phyloP scores from a whole-genome alignment of 2,329 filamentous ascomycete species.

The Aspergillus jensenii region DNA sequence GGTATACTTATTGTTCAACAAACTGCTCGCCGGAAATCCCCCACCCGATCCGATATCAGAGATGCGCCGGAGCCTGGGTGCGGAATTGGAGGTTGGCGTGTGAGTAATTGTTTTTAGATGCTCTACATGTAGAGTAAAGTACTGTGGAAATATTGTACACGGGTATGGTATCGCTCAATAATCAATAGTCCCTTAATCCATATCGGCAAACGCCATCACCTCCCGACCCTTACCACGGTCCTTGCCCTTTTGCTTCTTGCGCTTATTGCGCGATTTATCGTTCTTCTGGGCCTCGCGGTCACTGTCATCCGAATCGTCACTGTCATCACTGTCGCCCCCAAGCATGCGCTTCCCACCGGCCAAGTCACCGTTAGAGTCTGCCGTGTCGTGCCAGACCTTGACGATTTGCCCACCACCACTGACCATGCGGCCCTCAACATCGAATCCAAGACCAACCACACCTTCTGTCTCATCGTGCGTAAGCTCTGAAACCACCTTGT shows the following conservation, averaged over 20 bases:
- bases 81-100: neutral
- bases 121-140: neutral
- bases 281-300: conserved; percentile 45
- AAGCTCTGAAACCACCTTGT: conserved; percentile 68
- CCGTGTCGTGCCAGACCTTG: conserved; percentile 83
- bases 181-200: conserved; percentile 36
- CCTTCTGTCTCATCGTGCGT: conserved; percentile 85
- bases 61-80: neutral
- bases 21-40: conserved; percentile 3
- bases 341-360: conserved; percentile 34
- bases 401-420: conserved; percentile 82
- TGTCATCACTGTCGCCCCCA: conserved; percentile 44
- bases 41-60: neutral
- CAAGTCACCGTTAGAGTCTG: conserved; percentile 49
- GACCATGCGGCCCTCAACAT: conserved; percentile 81
- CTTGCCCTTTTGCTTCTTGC: conserved; percentile 47
- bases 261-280: conserved; percentile 48
- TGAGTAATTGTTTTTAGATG: neutral
- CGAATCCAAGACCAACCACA: conserved; percentile 78
- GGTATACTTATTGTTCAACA: neutral
- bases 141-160: neutral
- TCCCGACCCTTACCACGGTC: conserved; percentile 38
- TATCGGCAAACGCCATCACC: conserved; percentile 44
- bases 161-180: conserved; percentile 14
- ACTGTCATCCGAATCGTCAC: conserved; percentile 46